Evolutionary conservation across 345 rosid genomes (phyloP), one percentile per base, ranked within the genome.

Genomic region (Trapa bicornis): DNA sequence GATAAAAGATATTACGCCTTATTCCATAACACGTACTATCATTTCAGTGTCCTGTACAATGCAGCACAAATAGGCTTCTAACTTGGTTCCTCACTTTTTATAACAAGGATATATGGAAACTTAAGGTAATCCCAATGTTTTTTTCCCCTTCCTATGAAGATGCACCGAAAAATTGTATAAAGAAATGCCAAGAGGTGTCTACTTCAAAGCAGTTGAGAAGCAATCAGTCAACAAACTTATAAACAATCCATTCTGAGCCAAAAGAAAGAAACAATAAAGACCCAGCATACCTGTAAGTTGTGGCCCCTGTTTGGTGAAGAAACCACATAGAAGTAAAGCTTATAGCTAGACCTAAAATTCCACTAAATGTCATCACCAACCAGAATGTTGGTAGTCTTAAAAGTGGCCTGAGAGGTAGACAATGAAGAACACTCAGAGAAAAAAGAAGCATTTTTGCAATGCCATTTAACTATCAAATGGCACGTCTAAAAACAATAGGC

Each of bases 301-400:
- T 94, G 35, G 97, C 99, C 63, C 97, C 96, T 13, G 99, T 94
- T 78, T 94, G 97, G 78, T 91, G 96, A 79, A 94, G 97, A 86
- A 94, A 94, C 99, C 99, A 94, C 96, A 94, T 87, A 17, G 99
- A 94, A 72, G 96, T 82, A 80, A 94, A 91, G 86, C 99, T 94
- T 78, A 94, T 94, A 42, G 96, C 99, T 64, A 94, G 84, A 61
- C 99, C 99, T 68, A 94, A 77, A 70, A 94, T 81, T 70, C 99
- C 99, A 76, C 99, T 91, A 37, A 91, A 78, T 37, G 99, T 91
- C 76, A 81, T 83, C 47, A 94, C 96, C 74, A 86, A 68, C 99
- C 99, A 94, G 78, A 94, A 94, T 76, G 68, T 65, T 43, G 97
- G 97, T 68, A 89, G 72, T 74, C 81, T 82, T 71, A 94, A 78